Conservation (phyloP, 768 basidiomycete species). For the Nidularia pulvinata region DNA sequence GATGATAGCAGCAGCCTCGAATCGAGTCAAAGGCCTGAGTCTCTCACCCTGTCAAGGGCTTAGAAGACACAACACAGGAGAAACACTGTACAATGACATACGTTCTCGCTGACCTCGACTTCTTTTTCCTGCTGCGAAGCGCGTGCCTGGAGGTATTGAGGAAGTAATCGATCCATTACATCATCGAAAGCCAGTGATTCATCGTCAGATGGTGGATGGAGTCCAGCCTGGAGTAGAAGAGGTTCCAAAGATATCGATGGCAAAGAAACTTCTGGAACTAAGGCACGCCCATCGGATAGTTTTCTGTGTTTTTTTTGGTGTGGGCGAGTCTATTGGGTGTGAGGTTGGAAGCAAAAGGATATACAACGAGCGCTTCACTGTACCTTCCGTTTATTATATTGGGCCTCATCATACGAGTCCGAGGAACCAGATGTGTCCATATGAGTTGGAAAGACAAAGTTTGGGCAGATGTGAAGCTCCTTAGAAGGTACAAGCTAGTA, state of each 20-base stretch:
- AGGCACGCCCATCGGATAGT: too few species aligned
- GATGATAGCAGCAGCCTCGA: conserved; percentile 35
- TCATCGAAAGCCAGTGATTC: conserved; percentile 22
- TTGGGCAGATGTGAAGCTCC: too few species aligned
- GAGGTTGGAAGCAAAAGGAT: too few species aligned
- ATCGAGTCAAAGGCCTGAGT: conserved; percentile 38
- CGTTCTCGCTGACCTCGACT: conserved; percentile 19
- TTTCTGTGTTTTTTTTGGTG: too few species aligned
- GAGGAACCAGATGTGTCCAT: too few species aligned
- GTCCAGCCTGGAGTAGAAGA: conserved; percentile 15
- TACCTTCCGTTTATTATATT: too few species aligned
- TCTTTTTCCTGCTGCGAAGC: conserved; percentile 10
- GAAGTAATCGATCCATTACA: conserved; percentile 22
- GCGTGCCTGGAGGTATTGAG: conserved; percentile 21
- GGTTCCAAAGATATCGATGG: conserved; percentile 14
- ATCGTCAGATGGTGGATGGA: conserved; percentile 7
- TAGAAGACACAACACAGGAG: conserved; percentile 1
- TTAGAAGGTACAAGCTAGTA: too few species aligned
- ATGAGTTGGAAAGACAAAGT: too few species aligned
- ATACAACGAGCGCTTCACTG: too few species aligned
- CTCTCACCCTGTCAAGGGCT: conserved; percentile 22
- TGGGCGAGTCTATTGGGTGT: too few species aligned
- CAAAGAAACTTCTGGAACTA: conserved; percentile 2
- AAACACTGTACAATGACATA: conserved; percentile 1
- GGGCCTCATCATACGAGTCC: too few species aligned